Conservation (phyloP, 1,139 yeast species). For the Kodamaea ohmeri region DNA sequence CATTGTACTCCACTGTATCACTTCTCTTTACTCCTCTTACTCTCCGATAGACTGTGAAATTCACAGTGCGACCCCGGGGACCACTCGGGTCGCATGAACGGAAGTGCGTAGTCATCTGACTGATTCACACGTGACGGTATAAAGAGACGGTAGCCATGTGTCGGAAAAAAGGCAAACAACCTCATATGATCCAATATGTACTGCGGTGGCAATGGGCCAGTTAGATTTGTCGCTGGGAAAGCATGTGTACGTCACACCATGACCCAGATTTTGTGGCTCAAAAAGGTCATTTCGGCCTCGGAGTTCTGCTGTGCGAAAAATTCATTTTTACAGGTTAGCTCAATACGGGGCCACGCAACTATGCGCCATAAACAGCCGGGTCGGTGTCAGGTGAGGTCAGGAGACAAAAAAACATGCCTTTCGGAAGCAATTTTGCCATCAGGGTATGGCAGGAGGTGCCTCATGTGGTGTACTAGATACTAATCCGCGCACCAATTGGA, state of each 20-base stretch:
- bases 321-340: constrained; percentile 1
- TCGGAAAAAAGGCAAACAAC: too few relatives aligned
- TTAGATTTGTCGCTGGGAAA: too few relatives aligned
- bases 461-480: not conserved
- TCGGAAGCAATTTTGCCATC: not conserved
- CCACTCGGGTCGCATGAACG: too few relatives aligned
- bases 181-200: too few relatives aligned
- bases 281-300: constrained; percentile 8
- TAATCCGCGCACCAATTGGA: not conserved
- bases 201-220: too few relatives aligned
- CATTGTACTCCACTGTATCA: too few relatives aligned
- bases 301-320: constrained; percentile 9
- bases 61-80: too few relatives aligned
- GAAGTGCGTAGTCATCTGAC: too few relatives aligned
- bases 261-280: not conserved
- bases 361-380: constrained; percentile 1
- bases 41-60: too few relatives aligned
- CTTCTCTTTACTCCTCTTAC: too few relatives aligned
- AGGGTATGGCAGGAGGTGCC: not conserved
- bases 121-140: too few relatives aligned
- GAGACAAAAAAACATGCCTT: not conserved
- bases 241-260: not conserved
- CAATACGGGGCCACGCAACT: constrained; percentile 5
- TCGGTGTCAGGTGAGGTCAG: constrained; percentile 6
- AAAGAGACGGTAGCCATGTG: too few relatives aligned